Evolutionary conservation across 495 filamentous ascomycete genomes (phyloP).

Genomic region (Sporormia fimetaria): DNA sequence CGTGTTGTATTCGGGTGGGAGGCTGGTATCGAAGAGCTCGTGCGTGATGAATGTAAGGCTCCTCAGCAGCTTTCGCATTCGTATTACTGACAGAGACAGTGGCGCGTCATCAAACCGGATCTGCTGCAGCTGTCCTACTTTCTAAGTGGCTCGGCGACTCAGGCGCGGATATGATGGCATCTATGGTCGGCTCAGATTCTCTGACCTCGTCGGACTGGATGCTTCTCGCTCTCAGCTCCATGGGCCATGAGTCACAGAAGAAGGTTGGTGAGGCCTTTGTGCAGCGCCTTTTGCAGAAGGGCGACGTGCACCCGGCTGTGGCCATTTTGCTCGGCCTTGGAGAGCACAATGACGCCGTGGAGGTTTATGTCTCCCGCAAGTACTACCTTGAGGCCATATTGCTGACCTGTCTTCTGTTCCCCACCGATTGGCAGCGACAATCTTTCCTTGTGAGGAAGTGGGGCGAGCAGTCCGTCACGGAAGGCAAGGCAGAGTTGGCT

Average conservation of each 20-base stretch:
- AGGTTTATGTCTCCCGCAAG: conserved; percentile 88
- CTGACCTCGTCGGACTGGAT: conserved; percentile 93
- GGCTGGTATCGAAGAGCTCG: conserved; percentile 67
- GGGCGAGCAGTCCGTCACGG: conserved; percentile 83
- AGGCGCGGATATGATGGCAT: conserved; percentile 68
- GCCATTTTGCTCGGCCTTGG: conserved; percentile 86
- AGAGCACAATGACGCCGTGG: conserved; percentile 87
- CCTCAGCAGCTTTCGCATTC: not conserved
- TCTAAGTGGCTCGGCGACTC: conserved; percentile 88
- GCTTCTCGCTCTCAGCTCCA: conserved; percentile 82
- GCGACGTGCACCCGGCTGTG: conserved; percentile 83
- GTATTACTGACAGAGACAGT: conserved; percentile 34
- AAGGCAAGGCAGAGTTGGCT: conserved; percentile 78
- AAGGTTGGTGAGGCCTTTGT: conserved; percentile 89
- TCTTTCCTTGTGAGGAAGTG: conserved; percentile 80
- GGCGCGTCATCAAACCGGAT: conserved; percentile 56
- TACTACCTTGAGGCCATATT: conserved; percentile 84
- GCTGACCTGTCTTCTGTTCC: conserved; percentile 56
- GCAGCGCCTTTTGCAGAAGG: conserved; percentile 75
- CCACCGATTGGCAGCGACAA: conserved; percentile 75
- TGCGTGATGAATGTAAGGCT: conserved; percentile 66
- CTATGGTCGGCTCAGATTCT: conserved; percentile 59
- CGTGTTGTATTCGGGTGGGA: conserved; percentile 93
- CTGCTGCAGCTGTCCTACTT: conserved; percentile 65
- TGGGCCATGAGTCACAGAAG: conserved; percentile 69